Base-by-base conservation (phyloP, 2,329 filamentous ascomycete species). In the Colletotrichum lini region DNA sequence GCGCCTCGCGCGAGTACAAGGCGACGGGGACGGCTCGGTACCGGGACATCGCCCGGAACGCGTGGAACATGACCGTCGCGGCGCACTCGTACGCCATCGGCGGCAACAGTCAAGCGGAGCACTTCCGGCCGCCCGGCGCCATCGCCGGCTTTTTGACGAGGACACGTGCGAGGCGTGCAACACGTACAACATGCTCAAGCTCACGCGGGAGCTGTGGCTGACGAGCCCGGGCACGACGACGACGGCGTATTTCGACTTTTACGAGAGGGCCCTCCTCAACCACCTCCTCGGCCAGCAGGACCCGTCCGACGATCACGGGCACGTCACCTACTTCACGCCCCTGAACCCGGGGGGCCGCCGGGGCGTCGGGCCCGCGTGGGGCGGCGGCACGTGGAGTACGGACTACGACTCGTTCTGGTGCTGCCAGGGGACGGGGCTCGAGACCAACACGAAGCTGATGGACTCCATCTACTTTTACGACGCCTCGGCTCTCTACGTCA, bases 141-240 rank as follows among this genome's bases (percentile, higher is more conserved):
- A 88, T 88, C 64, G 79, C 86, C 0, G 75, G 73, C 3, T 84
- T 82, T 62, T 78, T 89, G 13, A 76, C 4, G 74, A 78, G 0
- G 87, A 89, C 74, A 88, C 86, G 0, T 83, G 81, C 54, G 87
- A 89, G 76, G 82, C 82, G 2, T 88, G 87, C 77, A 88, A 88
- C 76, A 86, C 85, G 0, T 88, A 88, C 75, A 89, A 89, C 74
- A 89, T 88, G 87, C 83, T 88, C 56, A 88, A 88, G 75, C 77
- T 89, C 45, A 87, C 87, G 0, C 81, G 85, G 0, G 85, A 88
- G 65, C 80, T 89, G 5, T 89, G 84, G 83, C 77, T 80, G 1
- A 76, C 83, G 42, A 79, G 85, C 38, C 84, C 85, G 0, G 77
- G 73, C 0, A 78, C 78, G 21, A 76, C 82, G 3, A 76, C 26